Evolutionary conservation across 148 eudicot species (phyloP).

Genomic region (Amaranthus cruentus): DNA sequence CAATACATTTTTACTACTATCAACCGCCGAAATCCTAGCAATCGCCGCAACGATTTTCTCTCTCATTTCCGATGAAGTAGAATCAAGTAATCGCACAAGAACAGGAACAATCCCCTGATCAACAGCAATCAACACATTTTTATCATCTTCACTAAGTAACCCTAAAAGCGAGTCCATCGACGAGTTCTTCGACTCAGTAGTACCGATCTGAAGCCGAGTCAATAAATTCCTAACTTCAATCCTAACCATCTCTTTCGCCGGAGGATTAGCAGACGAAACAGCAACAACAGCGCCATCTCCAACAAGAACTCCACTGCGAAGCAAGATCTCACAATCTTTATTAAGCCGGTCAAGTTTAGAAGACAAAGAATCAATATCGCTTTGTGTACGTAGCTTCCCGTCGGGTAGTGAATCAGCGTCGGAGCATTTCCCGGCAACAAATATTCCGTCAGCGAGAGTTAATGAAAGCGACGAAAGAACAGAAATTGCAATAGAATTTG

Average conservation of each 20-base stretch:
- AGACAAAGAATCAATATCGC: conserved; percentile 56
- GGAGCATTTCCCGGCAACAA: conserved; percentile 44
- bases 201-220: conserved; percentile 75
- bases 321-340: conserved; percentile 47
- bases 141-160: conserved; percentile 57
- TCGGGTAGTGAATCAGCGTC: conserved; percentile 25
- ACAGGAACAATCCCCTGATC: conserved; percentile 80
- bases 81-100: conserved; percentile 62
- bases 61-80: conserved; percentile 49
- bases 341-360: conserved; percentile 45
- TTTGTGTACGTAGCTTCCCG: conserved; percentile 78
- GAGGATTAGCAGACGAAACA: neutral
- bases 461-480: conserved; percentile 41
- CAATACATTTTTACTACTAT: conserved; percentile 52
- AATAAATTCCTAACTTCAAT: conserved; percentile 46
- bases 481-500: conserved; percentile 38
- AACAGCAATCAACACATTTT: conserved; percentile 62
- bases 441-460: conserved; percentile 41
- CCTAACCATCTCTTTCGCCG: conserved; percentile 39
- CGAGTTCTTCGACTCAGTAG: conserved; percentile 39
- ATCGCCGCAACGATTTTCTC: conserved; percentile 60
- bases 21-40: conserved; percentile 58
- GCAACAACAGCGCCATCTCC: conserved; percentile 11
- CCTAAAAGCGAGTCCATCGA: conserved; percentile 48
- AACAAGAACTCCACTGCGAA: conserved; percentile 36